These are phyloP conservation scores for Chlorella vulgaris DNA, from an alignment of 139 green algal species.

Conservation along the genomic window DNA sequence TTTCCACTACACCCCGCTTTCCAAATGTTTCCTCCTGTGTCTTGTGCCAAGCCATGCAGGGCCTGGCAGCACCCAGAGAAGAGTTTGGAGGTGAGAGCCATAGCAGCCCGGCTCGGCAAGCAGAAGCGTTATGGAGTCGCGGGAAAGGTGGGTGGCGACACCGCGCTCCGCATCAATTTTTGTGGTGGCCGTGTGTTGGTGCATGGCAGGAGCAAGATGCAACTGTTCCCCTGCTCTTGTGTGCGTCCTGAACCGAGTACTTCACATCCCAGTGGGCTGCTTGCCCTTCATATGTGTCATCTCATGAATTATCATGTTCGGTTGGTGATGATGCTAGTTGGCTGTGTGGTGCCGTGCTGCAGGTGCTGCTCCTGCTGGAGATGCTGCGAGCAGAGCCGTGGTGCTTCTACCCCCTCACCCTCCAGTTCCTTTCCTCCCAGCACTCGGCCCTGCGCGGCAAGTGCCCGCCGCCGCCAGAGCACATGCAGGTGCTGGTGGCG, in stretches of 20 bases:
- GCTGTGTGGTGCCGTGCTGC: no score
- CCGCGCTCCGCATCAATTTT: neutral
- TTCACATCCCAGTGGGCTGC: no score
- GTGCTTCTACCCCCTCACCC: conserved; percentile 80
- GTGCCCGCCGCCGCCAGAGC: conserved; percentile 45
- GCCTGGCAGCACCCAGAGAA: conserved; percentile 92
- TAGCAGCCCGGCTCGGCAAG: conserved; percentile 47
- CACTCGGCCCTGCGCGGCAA: conserved; percentile 33
- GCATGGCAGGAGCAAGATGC: no score
- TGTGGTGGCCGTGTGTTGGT: no score
- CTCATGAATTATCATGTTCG: no score
- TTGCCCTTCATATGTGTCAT: no score
- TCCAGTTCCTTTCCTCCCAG: conserved; percentile 72
- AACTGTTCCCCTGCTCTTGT: neutral
- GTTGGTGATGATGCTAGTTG: no score
- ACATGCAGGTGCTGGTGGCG: conserved; percentile 56
- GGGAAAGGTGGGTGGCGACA: conserved; percentile 67
- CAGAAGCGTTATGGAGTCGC: conserved; percentile 52
- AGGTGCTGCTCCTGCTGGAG: conserved; percentile 73
- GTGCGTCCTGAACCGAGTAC: no score
- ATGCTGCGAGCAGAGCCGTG: conserved; percentile 83
- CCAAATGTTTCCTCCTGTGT: neutral
- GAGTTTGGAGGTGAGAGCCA: conserved; percentile 55
- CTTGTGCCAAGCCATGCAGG: no score
- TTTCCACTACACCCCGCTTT: no score